Conservation (phyloP, 441 rosid genomes). For the Gossypium gossypioides region DNA sequence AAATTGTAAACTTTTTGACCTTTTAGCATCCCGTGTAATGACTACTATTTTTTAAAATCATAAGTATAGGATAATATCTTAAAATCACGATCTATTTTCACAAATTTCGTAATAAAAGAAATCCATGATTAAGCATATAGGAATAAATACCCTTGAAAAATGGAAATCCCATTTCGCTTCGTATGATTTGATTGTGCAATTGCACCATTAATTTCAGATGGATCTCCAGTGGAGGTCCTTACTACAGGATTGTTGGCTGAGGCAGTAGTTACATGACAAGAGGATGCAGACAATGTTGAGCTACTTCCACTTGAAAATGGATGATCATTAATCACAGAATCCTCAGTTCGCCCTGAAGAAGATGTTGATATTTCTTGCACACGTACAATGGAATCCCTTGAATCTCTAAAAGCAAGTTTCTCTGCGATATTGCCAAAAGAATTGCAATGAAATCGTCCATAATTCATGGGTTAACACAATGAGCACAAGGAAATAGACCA, state of each 20-base stretch:
- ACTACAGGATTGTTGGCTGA: slow-evolving; percentile 26
- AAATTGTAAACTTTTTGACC: not conserved
- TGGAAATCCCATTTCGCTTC: slow-evolving; percentile 44
- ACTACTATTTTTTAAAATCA: not conserved
- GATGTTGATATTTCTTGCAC: slow-evolving; percentile 46
- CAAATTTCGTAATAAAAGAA: slow-evolving; percentile 12
- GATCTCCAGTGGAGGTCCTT: slow-evolving; percentile 29
- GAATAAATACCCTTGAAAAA: slow-evolving; percentile 67
- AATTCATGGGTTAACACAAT: not conserved
- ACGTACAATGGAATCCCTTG: slow-evolving; percentile 27
- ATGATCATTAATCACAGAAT: slow-evolving; percentile 25
- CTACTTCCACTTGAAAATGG: slow-evolving; percentile 30
- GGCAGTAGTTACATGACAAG: slow-evolving; percentile 26
- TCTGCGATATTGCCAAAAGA: slow-evolving; percentile 28
- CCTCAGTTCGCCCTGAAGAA: slow-evolving; percentile 30
- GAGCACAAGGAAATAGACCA: not conserved
- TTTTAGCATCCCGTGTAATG: not conserved
- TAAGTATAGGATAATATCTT: not conserved
- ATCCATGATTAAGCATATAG: slow-evolving; percentile 12
- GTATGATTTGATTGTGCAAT: slow-evolving; percentile 36
- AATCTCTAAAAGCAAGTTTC: slow-evolving; percentile 43
- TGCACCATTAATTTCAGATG: slow-evolving; percentile 30
- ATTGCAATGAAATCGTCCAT: not conserved
- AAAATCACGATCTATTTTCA: not conserved
- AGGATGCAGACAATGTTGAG: slow-evolving; percentile 40